These are phyloP conservation scores for Hansfordia pulvinata DNA, from an alignment of 2,329 filamentous ascomycete species.

Conservation along the genomic window DNA sequence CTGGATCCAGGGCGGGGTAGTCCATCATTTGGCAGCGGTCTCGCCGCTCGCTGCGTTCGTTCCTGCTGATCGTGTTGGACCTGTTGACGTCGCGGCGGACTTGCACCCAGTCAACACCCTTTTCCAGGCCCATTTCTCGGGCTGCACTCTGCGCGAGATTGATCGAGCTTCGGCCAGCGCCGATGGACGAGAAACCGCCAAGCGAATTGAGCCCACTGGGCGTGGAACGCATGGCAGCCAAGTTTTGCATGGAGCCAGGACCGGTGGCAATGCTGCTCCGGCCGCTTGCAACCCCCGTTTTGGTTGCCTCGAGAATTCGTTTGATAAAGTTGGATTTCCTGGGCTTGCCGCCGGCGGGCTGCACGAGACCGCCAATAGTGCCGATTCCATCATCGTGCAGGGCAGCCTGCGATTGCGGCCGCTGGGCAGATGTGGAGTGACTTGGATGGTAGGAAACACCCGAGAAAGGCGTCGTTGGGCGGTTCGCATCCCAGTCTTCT, in stretches of 20 bases:
- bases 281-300: slow-evolving; percentile 82
- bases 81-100: slow-evolving; percentile 91
- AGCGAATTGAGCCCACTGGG: too few relatives aligned
- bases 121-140: slow-evolving; percentile 56
- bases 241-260: slow-evolving; percentile 24
- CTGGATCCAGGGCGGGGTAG: slow-evolving; percentile 72
- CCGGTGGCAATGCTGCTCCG: slow-evolving; percentile 69
- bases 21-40: slow-evolving; percentile 95
- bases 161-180: slow-evolving; percentile 24
- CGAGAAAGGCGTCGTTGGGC: slow-evolving; percentile 53
- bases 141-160: slow-evolving; percentile 35
- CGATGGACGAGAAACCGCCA: slow-evolving; percentile 30
- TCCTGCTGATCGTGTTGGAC: slow-evolving; percentile 82
- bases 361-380: slow-evolving; percentile 64
- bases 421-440: slow-evolving; percentile 47
- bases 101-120: slow-evolving; percentile 82
- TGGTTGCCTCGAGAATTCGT: slow-evolving; percentile 86
- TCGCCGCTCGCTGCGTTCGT: slow-evolving; percentile 70
- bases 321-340: slow-evolving; percentile 89
- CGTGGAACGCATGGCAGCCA: slow-evolving; percentile 18
- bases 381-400: slow-evolving; percentile 52
- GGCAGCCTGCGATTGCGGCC: slow-evolving; percentile 53
- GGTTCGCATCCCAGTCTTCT: slow-evolving; percentile 29
- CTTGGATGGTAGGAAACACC: slow-evolving; percentile 87
- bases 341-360: slow-evolving; percentile 43